Evolutionary conservation across 1,284 basidiomycete genomes (phyloP).

Genomic region (Thelephora terrestris): DNA sequence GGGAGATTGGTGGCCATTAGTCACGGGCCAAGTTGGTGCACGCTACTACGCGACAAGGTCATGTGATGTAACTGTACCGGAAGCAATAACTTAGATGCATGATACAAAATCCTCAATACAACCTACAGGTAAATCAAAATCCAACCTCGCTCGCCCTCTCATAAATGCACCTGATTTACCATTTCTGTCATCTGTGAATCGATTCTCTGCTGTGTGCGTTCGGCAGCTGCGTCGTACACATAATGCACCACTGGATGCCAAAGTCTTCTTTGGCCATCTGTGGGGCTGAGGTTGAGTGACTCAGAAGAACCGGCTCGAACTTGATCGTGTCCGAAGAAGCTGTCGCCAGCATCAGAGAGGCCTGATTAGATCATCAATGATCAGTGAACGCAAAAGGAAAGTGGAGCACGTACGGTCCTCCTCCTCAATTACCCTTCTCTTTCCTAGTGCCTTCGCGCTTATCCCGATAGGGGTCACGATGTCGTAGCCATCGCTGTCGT

Average conservation of each 20-base stretch:
- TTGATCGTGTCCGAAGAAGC: slow-evolving; percentile 22
- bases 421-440: slow-evolving; percentile 47
- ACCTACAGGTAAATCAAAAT: not conserved
- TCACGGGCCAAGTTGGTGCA: not conserved
- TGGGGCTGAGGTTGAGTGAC: slow-evolving; percentile 29
- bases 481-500: slow-evolving; percentile 5
- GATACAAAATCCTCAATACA: not conserved
- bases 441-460: slow-evolving; percentile 75
- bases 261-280: slow-evolving; percentile 17
- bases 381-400: not conserved
- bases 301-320: slow-evolving; percentile 4
- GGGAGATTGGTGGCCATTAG: not conserved
- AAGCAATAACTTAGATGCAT: not conserved
- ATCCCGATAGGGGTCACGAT: slow-evolving; percentile 31
- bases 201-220: slow-evolving; percentile 54
- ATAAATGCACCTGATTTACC: not conserved
- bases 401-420: slow-evolving; percentile 34
- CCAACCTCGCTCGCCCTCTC: too few relatives aligned
- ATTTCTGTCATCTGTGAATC: slow-evolving; percentile 9
- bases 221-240: slow-evolving; percentile 75
- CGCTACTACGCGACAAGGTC: not conserved
- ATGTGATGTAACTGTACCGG: not conserved
- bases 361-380: slow-evolving; percentile 12
- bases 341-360: slow-evolving; percentile 32
- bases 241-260: slow-evolving; percentile 47